Conservation (phyloP, 1,139 yeast species). For the Magnusiomyces paraingens region DNA sequence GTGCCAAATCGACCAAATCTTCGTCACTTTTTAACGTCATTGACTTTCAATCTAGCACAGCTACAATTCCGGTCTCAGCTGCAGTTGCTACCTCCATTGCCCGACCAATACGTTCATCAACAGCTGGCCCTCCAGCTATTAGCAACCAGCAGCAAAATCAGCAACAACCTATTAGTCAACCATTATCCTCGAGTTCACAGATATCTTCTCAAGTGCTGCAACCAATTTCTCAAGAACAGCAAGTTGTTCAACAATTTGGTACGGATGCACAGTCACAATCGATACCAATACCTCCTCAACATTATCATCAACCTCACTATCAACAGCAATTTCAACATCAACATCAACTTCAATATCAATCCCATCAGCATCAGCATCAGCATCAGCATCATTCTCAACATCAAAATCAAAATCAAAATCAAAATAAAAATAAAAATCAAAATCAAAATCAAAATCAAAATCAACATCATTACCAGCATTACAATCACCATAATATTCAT, state of each 20-base stretch:
- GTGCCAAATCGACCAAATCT: no score
- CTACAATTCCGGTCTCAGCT: not conserved
- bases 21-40: not conserved
- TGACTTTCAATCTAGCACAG: not conserved
- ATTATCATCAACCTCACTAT: slow-evolving; percentile 11
- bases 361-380: not conserved
- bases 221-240: slow-evolving; percentile 3
- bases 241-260: not conserved
- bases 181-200: not conserved
- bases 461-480: slow-evolving; percentile 10
- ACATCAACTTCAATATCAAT: not conserved
- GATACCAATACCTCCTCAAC: no score
- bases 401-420: not conserved
- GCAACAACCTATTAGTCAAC: not conserved
- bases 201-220: not conserved
- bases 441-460: not conserved
- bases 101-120: not conserved
- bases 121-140: slow-evolving; percentile 5
- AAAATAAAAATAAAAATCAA: no score
- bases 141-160: slow-evolving; percentile 1
- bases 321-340: not conserved
- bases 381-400: not conserved
- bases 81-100: not conserved
- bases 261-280: slow-evolving; percentile 9
- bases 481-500: no score